Conservation (phyloP, 2,329 filamentous ascomycete species). For the Aurifilum marmelostoma region DNA sequence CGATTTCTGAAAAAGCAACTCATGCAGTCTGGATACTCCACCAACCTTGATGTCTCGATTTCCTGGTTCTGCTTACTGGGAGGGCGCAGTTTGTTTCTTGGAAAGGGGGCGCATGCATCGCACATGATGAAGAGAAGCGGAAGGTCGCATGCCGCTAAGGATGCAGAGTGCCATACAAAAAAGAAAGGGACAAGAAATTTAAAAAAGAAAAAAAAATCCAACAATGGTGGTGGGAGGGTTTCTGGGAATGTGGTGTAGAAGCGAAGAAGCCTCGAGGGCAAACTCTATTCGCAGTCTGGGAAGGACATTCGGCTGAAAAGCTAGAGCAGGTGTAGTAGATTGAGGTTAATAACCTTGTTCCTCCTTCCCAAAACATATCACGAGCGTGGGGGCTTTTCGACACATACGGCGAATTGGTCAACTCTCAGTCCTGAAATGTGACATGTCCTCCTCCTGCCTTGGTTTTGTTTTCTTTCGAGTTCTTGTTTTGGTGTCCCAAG, state of each 20-base stretch:
- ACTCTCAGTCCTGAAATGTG: not conserved
- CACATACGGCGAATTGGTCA: not conserved
- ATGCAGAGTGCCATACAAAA: not conserved
- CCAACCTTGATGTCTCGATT: not conserved
- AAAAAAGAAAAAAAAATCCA: too few relatives aligned
- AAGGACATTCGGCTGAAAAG: not conserved
- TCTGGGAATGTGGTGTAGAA: not conserved
- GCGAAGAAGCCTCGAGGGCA: not conserved
- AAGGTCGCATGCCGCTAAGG: constrained; percentile 4
- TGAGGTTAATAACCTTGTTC: not conserved
- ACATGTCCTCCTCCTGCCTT: not conserved
- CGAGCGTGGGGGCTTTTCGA: not conserved
- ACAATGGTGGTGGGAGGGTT: not conserved
- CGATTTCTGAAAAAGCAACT: not conserved
- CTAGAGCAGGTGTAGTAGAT: not conserved
- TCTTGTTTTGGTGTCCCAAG: not conserved
- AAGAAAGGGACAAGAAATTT: too few relatives aligned
- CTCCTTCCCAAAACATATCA: not conserved
- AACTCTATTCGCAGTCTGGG: not conserved
- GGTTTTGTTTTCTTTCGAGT: too few relatives aligned
- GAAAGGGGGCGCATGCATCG: not conserved
- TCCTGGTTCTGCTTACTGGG: not conserved
- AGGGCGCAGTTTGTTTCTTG: not conserved
- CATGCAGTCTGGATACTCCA: not conserved
- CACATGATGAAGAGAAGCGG: not conserved